Base-by-base conservation (phyloP, 805 yeast species). In the Ogataea chonburiensis region DNA sequence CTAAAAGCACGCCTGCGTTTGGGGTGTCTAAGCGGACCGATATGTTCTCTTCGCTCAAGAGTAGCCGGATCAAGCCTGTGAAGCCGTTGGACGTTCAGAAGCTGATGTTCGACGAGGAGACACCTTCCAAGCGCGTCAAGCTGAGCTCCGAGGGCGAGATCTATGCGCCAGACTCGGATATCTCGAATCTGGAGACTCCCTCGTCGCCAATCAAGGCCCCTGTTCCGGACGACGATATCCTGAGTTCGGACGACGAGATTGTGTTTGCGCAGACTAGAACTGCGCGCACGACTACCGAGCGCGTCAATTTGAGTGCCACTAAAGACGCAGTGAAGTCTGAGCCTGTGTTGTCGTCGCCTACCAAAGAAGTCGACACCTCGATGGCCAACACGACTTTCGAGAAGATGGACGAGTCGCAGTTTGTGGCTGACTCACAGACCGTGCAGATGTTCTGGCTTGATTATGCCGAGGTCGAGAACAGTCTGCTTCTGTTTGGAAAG, bases 371-470 rank as follows among this genome's bases (percentile, higher is more conserved):
- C 10, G 37, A 34, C 9, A 28, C 31, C 7, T 28, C 37, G 7
- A 17, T 34, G 24, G 22, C 17, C 16, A 22, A 34, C n/a, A 42
- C 55, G 3, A 46, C 60, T 1, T 52, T 56, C 40, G 61, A 56
- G 25, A 56, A 55, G 29, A 30, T 55, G 25, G 58, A 70, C 15
- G 63, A 66, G 11, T 59, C 61, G 21, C 62, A 68, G 7, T 60
- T 61, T n/a, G 59, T 67, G 3, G 33, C 45, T 13, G 73, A 71
- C 28, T 48, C 69, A 1, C 43, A 40, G 2, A 33, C 47, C 2
- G 73, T 88, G 55, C 75, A 76, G 50, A 79, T 91, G 80, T 93
- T 73, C 59, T 93, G 97, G 97, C 63, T 85, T 19, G 98, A 93
- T 60, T 88, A 79, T 58, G 70, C 83, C 16, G 98, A 91, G 56